Base-by-base conservation (phyloP, 192 early-diverging fungal genomes). In the Lobosporangium transversale region DNA sequence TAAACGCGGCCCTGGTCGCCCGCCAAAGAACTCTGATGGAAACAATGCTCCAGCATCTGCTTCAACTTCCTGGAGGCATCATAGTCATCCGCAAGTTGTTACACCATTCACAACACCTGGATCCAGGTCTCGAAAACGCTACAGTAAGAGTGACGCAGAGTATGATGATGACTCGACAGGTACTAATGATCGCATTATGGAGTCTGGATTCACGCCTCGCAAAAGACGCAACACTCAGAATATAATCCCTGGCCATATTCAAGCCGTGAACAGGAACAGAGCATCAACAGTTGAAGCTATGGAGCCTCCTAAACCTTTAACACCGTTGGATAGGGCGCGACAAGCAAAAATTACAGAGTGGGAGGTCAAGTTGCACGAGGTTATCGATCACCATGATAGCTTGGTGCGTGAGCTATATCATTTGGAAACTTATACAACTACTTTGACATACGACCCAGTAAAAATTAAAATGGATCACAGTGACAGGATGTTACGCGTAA, bases 371-470 rank as follows among this genome's bases (percentile, higher is more conserved):
- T 65, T 91, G 24, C 80, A 83, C 26, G 53, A 65, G 23, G 69
- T 88, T 29, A 66, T 87, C 44, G 80, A 85, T 35, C 64, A 67
- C 35, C 86, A 89, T 58, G 87, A 89, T 40, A 63, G 66, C 29
- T 35, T 78, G n/a, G 75, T 83, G n/a, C 73, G 84, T 30, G 87
- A 91, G 66, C 58, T 89, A 10, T 89, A 84, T 42, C 84, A 87
- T 66, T 58, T 89, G 40, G 88, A 89, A 64, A 62, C 81, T 4
- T 82, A 80, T 62, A 74, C 81, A 32, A 79, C 78, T 10, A 73
- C 83, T 58, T 31, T 89, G 27, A 80, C 70, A 2, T 89, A 84
- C 50, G 85, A 88, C 37, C 85, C 87, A 2, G 71, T 78, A 40
- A 83, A 70, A 56, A 57, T 81, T 48, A 84, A 82, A 30, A 43